A percentile compares a stretch with the other conserved stretches of the same genome.
These are phyloP conservation scores for Porogramme epimiltina DNA, from an alignment of 1,284 basidiomycete species.

Conservation along the genomic window DNA sequence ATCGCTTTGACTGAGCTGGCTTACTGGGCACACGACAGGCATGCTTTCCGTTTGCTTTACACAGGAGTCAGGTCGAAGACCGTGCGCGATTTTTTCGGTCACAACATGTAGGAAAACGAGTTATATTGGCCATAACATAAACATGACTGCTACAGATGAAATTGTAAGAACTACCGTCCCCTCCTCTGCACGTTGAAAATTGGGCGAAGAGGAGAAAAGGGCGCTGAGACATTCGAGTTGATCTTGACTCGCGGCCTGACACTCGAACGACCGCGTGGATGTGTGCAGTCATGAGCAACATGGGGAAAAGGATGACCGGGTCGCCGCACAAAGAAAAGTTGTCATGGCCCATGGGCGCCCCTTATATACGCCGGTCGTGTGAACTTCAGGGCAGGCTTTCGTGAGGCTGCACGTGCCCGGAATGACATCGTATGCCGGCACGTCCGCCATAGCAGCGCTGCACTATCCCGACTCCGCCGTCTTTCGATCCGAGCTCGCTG, in stretches of 20 bases:
- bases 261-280: conserved; percentile 77
- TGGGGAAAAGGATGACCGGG: conserved; percentile 74
- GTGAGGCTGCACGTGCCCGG: no score
- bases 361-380: conserved; percentile 24
- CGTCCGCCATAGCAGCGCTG: no score
- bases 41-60: no score
- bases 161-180: conserved; percentile 83
- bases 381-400: conserved; percentile 37
- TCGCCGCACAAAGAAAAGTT: conserved; percentile 68
- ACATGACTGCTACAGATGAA: no score
- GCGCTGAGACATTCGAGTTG: conserved; percentile 77
- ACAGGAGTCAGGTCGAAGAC: no score
- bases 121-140: no score
- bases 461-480: no score
- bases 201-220: conserved; percentile 47
- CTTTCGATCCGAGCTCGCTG: background rate
- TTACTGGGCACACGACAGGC: no score
- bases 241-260: conserved; percentile 78
- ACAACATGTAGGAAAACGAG: no score
- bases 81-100: no score
- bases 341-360: background rate
- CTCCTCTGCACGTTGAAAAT: conserved; percentile 44
- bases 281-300: conserved; percentile 81
- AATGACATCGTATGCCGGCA: no score
- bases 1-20: no score